Evolutionary conservation across 108 stramenopile genomes (phyloP).

Genomic region (Skeletonema costatum): DNA sequence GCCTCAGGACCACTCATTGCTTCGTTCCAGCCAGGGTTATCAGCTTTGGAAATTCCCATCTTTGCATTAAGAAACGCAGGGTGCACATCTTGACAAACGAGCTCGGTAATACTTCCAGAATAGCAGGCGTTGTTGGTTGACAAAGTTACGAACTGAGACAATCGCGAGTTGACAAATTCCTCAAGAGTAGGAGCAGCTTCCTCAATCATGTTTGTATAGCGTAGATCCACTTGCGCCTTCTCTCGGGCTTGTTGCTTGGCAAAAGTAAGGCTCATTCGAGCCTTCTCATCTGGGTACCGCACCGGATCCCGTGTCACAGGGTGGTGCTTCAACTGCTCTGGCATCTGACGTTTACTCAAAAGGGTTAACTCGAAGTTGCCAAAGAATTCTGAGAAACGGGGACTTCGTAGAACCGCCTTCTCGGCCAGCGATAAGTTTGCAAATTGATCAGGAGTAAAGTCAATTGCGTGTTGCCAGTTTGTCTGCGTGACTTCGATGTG

Average conservation of each 20-base stretch:
- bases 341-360: not conserved
- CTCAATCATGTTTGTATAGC: not conserved
- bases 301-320: not conserved
- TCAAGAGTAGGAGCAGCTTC: not conserved
- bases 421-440: not conserved
- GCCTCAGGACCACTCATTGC: slow-evolving; percentile 47
- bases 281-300: not conserved
- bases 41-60: not conserved
- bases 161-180: not conserved
- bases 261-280: not conserved
- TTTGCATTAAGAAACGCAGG: not conserved
- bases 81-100: not conserved
- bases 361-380: not conserved
- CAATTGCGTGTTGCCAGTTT: not conserved
- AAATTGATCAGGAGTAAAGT: not conserved
- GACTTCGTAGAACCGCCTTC: not conserved
- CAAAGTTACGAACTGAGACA: not conserved
- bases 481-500: not conserved
- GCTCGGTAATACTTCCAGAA: not conserved
- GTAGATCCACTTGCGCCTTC: not conserved
- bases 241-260: not conserved
- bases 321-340: not conserved
- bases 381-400: not conserved
- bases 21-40: slow-evolving; percentile 41
- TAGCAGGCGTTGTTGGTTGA: not conserved